Conservation (phyloP, 2,329 filamentous ascomycete species). For the Microdochium paspali region DNA sequence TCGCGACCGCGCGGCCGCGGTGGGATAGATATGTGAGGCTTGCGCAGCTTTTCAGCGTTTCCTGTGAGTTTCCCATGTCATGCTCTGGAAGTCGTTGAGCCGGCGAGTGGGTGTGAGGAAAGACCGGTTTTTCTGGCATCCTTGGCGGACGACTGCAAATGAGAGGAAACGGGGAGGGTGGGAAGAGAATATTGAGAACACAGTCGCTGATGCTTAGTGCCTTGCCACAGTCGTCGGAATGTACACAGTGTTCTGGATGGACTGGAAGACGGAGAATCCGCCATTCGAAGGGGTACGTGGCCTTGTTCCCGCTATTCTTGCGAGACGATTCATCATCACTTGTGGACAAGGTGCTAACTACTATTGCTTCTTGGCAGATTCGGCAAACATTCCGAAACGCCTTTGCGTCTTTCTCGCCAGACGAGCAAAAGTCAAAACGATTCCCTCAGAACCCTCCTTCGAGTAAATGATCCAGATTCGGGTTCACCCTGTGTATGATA, state of each 20-base stretch:
- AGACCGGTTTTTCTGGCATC: no score
- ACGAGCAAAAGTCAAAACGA: not conserved
- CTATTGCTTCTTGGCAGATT: not conserved
- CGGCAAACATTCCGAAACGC: not conserved
- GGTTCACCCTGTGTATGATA: no score
- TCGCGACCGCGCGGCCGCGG: slow-evolving; percentile 18
- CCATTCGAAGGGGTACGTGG: slow-evolving; percentile 40
- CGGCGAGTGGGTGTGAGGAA: no score
- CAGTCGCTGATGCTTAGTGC: slow-evolving; percentile 12
- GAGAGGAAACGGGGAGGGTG: no score
- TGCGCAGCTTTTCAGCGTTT: slow-evolving; percentile 49
- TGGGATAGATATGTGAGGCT: slow-evolving; percentile 40
- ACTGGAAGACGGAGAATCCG: slow-evolving; percentile 36
- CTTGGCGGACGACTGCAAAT: no score
- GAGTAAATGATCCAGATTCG: not conserved
- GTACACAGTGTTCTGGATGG: slow-evolving; percentile 54
- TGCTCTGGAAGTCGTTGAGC: no score
- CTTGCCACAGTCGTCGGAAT: slow-evolving; percentile 33
- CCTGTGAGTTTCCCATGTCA: slow-evolving; percentile 32
- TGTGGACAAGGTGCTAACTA: no score
- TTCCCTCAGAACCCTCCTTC: not conserved
- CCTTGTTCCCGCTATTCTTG: no score
- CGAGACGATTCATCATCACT: no score
- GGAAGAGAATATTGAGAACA: slow-evolving; percentile 2
- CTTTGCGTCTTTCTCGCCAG: not conserved